Base-by-base conservation (phyloP, 176 grass and related monocot species). In the Avena atlantica region DNA sequence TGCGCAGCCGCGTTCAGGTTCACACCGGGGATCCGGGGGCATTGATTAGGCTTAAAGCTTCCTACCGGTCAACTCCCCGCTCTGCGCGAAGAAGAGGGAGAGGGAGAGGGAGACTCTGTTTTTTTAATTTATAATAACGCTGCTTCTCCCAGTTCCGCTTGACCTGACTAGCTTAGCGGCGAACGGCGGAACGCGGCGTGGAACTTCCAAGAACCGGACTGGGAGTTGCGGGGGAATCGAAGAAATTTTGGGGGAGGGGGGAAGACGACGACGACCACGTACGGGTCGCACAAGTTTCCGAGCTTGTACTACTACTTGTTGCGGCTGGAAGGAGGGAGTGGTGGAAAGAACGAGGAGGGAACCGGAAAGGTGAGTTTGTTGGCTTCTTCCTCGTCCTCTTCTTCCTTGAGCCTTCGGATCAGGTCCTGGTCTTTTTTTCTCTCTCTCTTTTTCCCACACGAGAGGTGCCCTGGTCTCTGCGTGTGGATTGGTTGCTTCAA, bases 201-300 rank as follows among this genome's bases (percentile, higher is more conserved):
- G 72, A 91, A 85, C 86, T 81, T 91, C 78, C 82, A 3, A 56
- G 82, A 63, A 76, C 70, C 4, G 44, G 77, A 74, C 47, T 10
- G 24, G 47, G 31, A 25, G 64, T 16, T 21, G 42, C 70, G 70
- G 13, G 47, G 85, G 72, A 53, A 73, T 69, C 31, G 9, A 37
- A 66, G 66, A 13, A 63, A 34, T 61, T 16, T 24, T 49, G 25
- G 58, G 57, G 66, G 31, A 34, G 31, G 31, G 31, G 12, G 1
- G 67, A 53, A 23, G 72, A 40, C 68, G 19, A 71, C 36, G 34
- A 74, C 44, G 6, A 24, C 40, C 69, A 12, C 31, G 31, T 34
- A 34, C 37, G 68, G 68, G 70, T 6, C 15, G 44, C 68, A 49
- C 70, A 49, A 49, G n/a, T 12, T 74, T 23, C 71, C n/a, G 12